These are phyloP conservation scores for Colletotrichum sp. DNA, from an alignment of 2,329 filamentous ascomycete species.

Conservation along the genomic window DNA sequence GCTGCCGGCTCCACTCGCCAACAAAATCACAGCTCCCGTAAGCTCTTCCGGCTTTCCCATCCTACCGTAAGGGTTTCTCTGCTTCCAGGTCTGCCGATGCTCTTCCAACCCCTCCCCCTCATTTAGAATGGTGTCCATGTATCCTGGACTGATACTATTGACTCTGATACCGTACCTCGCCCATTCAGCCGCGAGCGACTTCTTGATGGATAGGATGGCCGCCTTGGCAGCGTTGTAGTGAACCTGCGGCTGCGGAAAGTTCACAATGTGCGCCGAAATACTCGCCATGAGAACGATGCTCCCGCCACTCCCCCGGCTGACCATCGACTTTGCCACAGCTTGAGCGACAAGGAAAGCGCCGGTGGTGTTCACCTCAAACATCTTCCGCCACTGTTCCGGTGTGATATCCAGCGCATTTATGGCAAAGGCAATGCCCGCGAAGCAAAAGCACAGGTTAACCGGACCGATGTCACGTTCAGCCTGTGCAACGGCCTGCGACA, in stretches of 20 bases:
- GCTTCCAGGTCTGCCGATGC: conserved; percentile 59
- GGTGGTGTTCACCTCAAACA: not conserved
- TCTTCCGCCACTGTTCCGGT: not conserved
- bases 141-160: not conserved
- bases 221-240: not conserved
- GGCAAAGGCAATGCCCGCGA: not conserved
- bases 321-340: not conserved
- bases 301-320: not conserved
- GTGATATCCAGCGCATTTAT: not conserved
- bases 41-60: conserved; percentile 70
- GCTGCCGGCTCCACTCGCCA: not conserved
- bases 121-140: conserved; percentile 65
- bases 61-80: conserved; percentile 65
- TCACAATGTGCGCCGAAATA: not conserved
- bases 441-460: not conserved
- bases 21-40: conserved; percentile 63
- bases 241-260: not conserved
- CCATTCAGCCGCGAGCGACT: not conserved
- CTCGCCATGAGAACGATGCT: not conserved
- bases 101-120: conserved; percentile 63
- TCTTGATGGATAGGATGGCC: not conserved
- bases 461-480: not conserved
- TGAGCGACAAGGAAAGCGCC: not conserved
- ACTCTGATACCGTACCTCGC: not conserved
- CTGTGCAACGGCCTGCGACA: not conserved